phyloP scores from a whole-genome alignment of 208 protist genomes.

The Zelonia costaricensis region DNA sequence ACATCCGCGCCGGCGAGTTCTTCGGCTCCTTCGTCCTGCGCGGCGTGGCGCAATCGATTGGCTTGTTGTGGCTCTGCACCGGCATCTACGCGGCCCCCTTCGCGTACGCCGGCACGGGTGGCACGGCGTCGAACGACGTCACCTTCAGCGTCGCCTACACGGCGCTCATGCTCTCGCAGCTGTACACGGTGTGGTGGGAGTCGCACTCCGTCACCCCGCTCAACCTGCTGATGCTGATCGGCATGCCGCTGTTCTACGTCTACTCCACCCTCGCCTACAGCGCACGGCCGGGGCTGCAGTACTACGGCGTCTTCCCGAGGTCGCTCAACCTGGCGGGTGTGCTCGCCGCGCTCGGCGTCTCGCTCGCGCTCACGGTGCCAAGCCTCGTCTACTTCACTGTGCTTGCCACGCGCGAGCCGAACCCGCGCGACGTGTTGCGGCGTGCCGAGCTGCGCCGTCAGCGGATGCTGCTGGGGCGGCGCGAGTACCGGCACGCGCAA shows the following conservation, averaged over 20 bases:
- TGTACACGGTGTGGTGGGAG: slow-evolving; percentile 82
- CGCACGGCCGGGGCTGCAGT: slow-evolving; percentile 38
- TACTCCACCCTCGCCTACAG: slow-evolving; percentile 50
- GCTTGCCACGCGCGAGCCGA: slow-evolving; percentile 18
- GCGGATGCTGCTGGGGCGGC: slow-evolving; percentile 4
- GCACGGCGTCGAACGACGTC: slow-evolving; percentile 60
- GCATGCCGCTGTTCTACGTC: slow-evolving; percentile 74
- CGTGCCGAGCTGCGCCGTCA: slow-evolving; percentile 32
- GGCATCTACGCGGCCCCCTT: slow-evolving; percentile 42
- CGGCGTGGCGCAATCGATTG: slow-evolving; percentile 75
- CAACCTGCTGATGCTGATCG: slow-evolving; percentile 64
- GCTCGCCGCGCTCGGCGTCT: slow-evolving; percentile 48
- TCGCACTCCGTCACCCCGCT: slow-evolving; percentile 81
- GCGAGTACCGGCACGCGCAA: slow-evolving; percentile 17
- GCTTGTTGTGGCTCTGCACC: slow-evolving; percentile 58
- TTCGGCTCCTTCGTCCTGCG: slow-evolving; percentile 64
- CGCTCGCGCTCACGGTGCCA: slow-evolving; percentile 45
- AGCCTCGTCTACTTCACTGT: slow-evolving; percentile 34
- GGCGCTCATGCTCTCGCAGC: slow-evolving; percentile 83
- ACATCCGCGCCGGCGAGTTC: slow-evolving; percentile 76
- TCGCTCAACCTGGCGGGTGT: slow-evolving; percentile 37
- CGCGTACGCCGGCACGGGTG: slow-evolving; percentile 34
- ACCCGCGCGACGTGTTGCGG: slow-evolving; percentile 63
- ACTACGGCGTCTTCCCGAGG: slow-evolving; percentile 62
- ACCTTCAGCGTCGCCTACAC: slow-evolving; percentile 87